Conservation (phyloP, 140 eudicot genomes). For the Stevia rebaudiana region DNA sequence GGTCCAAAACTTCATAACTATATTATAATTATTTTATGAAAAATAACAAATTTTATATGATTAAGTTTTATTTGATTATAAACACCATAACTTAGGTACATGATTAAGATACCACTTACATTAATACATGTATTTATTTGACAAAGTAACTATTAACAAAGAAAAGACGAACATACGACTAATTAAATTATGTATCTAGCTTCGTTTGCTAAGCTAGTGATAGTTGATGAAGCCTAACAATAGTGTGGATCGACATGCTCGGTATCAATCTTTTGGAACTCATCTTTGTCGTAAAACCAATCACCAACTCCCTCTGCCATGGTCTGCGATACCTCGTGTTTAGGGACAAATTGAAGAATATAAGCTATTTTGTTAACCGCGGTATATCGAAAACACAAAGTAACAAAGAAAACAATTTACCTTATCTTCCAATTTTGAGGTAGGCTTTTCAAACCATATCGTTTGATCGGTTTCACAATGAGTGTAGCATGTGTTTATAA, state of each 20-base stretch:
- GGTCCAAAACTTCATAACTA: background rate
- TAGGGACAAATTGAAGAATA: too few relatives aligned
- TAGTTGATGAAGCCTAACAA: constrained; percentile 14
- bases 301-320: constrained; percentile 39
- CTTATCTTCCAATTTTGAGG: constrained; percentile 19
- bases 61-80: background rate
- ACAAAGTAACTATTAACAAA: background rate
- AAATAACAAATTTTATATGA: background rate
- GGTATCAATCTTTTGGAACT: constrained; percentile 18
- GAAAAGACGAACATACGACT: background rate
- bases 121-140: constrained; percentile 10
- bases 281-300: constrained; percentile 30
- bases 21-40: background rate
- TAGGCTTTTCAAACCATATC: constrained; percentile 27
- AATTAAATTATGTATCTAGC: background rate
- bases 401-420: constrained; percentile 8
- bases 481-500: constrained; percentile 39
- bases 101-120: background rate
- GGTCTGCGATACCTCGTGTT: constrained; percentile 29
- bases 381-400: background rate
- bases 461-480: constrained; percentile 33
- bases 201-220: constrained; percentile 1
- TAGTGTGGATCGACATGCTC: constrained; percentile 30
- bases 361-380: too few relatives aligned
- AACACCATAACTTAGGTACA: background rate